Conservation (phyloP, 129 eudicot genomes). For the Lonicera japonica region DNA sequence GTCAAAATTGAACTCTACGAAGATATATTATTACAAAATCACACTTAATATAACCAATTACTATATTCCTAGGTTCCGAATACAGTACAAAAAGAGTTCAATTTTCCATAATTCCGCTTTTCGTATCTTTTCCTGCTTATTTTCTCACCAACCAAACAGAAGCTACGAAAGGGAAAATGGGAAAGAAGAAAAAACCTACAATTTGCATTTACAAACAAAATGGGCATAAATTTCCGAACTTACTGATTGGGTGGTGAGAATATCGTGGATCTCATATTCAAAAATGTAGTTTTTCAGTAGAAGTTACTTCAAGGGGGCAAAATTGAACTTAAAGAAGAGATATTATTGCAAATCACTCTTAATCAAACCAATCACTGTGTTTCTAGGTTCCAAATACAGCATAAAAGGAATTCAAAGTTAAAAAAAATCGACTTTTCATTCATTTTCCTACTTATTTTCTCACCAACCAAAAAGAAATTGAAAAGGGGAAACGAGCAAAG, state of each 20-base stretch:
- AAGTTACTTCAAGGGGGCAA: neutral
- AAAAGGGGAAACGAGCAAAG: slow-evolving; percentile 10
- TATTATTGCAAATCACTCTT: neutral
- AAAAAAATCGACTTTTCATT: neutral
- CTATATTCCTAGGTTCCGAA: too few relatives aligned
- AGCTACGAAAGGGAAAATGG: too few relatives aligned
- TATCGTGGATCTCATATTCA: too few relatives aligned
- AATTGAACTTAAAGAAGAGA: neutral
- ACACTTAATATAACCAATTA: too few relatives aligned
- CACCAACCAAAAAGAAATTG: slow-evolving; percentile 11
- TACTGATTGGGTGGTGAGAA: too few relatives aligned
- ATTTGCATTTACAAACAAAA: too few relatives aligned
- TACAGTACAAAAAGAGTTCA: neutral
- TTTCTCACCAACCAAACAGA: slow-evolving; percentile 16
- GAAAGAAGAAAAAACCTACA: too few relatives aligned
- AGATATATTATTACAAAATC: too few relatives aligned
- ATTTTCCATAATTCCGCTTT: neutral
- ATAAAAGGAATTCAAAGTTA: neutral
- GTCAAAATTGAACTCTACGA: too few relatives aligned
- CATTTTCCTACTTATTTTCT: slow-evolving; percentile 8
- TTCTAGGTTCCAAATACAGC: neutral
- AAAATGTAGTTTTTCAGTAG: too few relatives aligned
- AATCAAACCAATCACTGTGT: neutral
- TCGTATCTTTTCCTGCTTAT: neutral
- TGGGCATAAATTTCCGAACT: too few relatives aligned